Evolutionary conservation across 306 rosid genomes (phyloP).

Genomic region (Pterocarpus macrocarpus): DNA sequence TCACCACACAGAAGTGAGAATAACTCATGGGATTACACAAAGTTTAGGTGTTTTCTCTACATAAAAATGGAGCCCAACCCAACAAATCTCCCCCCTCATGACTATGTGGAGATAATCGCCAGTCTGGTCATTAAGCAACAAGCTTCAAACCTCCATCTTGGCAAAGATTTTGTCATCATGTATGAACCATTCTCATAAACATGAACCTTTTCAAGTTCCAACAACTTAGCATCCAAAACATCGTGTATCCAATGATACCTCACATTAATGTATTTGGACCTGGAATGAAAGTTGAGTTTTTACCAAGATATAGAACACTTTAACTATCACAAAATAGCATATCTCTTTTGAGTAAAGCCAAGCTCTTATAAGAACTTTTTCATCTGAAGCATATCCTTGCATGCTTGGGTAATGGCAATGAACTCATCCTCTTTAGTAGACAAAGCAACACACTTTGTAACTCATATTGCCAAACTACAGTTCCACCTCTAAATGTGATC

Average conservation of each 20-base stretch:
- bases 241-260: not conserved
- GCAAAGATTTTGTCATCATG: no score
- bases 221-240: not conserved
- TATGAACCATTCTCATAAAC: not conserved
- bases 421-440: no score
- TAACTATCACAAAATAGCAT: not conserved
- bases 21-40: no score
- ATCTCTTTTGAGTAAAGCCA: no score
- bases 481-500: no score
- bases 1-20: no score
- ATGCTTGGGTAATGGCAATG: not conserved
- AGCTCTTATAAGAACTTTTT: slow-evolving; percentile 18
- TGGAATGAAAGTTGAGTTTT: not conserved
- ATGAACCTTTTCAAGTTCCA: not conserved
- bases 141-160: no score
- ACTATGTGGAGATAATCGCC: no score
- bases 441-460: no score
- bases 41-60: not conserved
- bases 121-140: no score
- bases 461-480: no score
- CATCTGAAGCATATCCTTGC: not conserved
- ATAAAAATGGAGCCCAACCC: not conserved
- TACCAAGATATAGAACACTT: not conserved
- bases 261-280: not conserved
- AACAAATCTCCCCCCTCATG: no score